Percentiles rank a stretch among this genome's conserved stretches.
Evolutionary conservation across 495 filamentous ascomycete genomes (phyloP).

Genomic region (Aspergillus nidulans): DNA sequence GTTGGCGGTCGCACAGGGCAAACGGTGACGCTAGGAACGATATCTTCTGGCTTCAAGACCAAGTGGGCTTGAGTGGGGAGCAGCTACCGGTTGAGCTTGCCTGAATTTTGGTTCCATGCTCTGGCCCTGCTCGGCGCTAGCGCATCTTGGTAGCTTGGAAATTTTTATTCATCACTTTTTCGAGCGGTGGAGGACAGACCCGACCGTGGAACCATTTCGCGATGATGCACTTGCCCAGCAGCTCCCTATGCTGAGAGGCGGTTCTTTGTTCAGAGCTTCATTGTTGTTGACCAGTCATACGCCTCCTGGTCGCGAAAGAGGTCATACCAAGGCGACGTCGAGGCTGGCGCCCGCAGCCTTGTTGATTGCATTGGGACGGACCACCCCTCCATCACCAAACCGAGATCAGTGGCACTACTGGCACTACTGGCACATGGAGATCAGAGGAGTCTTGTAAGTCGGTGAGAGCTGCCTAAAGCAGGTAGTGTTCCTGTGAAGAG

Average conservation of each 20-base stretch:
- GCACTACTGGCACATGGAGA: background rate
- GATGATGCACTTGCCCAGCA: slow-evolving; percentile 11
- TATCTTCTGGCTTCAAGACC: slow-evolving; percentile 25
- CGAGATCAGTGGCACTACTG: background rate
- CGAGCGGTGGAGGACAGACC: background rate
- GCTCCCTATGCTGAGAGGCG: background rate
- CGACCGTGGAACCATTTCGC: slow-evolving; percentile 12
- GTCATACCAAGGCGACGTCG: background rate
- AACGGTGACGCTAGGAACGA: slow-evolving; percentile 40
- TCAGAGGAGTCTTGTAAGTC: slow-evolving; percentile 1
- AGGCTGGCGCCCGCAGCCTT: background rate
- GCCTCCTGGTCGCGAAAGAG: background rate
- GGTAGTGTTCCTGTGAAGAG: background rate
- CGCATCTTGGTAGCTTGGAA: slow-evolving; percentile 7
- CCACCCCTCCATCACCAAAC: background rate
- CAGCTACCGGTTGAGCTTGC: slow-evolving; percentile 5
- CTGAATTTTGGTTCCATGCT: slow-evolving; percentile 10
- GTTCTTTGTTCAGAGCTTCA: background rate
- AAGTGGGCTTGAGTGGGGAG: slow-evolving; percentile 15
- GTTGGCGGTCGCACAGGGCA: slow-evolving; percentile 16
- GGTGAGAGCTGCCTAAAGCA: slow-evolving; percentile 7
- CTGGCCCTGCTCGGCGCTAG: slow-evolving; percentile 5
- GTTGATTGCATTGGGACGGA: background rate
- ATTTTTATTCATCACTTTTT: slow-evolving; percentile 2
- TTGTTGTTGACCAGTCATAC: background rate